These are phyloP conservation scores for Hymenoscyphus salicellus DNA, from an alignment of 2,329 filamentous ascomycete species.

Conservation along the genomic window DNA sequence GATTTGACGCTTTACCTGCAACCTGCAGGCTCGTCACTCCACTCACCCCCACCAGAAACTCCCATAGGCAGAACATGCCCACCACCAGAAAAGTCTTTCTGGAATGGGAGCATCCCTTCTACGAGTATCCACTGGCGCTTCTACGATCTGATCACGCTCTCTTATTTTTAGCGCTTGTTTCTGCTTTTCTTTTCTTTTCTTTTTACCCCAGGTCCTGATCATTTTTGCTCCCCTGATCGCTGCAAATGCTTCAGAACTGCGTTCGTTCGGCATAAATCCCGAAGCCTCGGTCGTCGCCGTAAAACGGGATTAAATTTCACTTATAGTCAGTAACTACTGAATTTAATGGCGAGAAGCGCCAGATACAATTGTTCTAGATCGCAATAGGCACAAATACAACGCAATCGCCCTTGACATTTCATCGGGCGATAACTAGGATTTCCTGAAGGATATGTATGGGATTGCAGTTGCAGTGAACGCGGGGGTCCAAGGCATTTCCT, in stretches of 20 bases:
- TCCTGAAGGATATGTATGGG: background rate
- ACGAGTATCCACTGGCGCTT: background rate
- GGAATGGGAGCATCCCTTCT: background rate
- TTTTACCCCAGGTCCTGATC: background rate
- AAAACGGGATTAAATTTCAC: background rate
- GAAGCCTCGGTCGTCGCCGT: background rate
- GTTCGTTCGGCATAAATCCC: background rate
- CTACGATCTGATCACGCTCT: background rate
- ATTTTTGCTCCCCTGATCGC: background rate
- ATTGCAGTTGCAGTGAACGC: background rate
- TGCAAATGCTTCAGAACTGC: too few species aligned
- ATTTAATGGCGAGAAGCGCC: background rate
- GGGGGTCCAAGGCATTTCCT: background rate
- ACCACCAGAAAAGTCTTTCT: background rate
- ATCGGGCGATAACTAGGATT: background rate
- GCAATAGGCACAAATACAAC: background rate
- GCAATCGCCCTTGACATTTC: background rate
- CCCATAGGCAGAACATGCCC: background rate
- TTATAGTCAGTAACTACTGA: background rate
- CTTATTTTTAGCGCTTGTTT: background rate
- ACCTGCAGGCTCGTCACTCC: background rate
- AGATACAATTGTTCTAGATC: background rate
- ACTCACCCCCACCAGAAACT: background rate
- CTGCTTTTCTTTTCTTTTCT: background rate
- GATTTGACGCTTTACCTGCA: background rate